Evolutionary conservation across 148 eudicot genomes (phyloP).

Genomic region (Camellia japonica): DNA sequence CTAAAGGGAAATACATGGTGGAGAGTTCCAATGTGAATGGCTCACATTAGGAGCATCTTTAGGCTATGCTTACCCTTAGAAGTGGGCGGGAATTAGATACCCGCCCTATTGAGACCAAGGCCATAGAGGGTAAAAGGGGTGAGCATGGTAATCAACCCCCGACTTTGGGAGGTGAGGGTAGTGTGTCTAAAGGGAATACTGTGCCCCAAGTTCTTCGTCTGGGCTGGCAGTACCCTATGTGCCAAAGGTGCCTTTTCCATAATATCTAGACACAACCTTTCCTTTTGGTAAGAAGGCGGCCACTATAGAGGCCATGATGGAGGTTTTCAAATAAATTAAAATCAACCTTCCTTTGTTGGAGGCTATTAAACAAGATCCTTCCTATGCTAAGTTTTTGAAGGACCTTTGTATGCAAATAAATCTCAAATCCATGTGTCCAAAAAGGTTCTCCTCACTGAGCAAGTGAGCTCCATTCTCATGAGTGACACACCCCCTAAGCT

Average conservation of each 20-base stretch:
- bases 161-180: background rate
- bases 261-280: background rate
- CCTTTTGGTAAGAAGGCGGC: background rate
- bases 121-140: background rate
- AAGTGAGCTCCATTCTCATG: background rate
- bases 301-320: background rate
- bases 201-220: background rate
- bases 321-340: background rate
- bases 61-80: background rate
- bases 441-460: background rate
- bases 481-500: no score
- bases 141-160: background rate
- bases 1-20: no score
- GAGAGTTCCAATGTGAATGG: background rate
- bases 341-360: no score
- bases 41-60: background rate
- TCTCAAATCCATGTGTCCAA: background rate
- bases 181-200: background rate
- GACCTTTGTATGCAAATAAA: background rate
- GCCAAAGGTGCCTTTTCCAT: background rate
- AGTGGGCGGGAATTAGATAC: background rate
- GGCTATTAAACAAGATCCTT: no score
- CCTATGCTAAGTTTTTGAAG: no score
- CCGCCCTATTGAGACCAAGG: background rate
- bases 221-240: background rate